phyloP scores from a whole-genome alignment of 306 rosid genomes.

The Vigna reflexopilosa region DNA sequence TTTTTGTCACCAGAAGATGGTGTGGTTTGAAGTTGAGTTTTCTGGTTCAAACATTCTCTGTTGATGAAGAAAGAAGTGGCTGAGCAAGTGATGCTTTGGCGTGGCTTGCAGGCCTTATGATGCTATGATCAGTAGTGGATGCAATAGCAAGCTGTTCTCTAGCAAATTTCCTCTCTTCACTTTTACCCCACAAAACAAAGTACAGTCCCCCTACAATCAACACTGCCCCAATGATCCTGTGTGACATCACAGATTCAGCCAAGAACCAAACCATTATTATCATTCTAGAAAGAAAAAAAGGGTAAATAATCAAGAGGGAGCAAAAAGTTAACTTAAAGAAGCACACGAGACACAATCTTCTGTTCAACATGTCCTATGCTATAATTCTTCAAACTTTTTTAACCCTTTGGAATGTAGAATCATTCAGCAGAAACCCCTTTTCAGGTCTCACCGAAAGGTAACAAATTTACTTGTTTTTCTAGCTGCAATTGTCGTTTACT shows the following conservation, averaged over 20 bases:
- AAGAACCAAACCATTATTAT: constrained; percentile 19
- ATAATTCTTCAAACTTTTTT: constrained; percentile 12
- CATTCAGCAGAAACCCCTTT: constrained; percentile 34
- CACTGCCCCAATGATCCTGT: constrained; percentile 94
- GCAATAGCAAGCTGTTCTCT: constrained; percentile 61
- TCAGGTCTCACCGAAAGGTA: constrained; percentile 47
- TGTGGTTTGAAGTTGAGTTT: constrained; percentile 40
- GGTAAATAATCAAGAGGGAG: neutral
- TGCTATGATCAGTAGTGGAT: constrained; percentile 62
- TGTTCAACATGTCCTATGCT: constrained; percentile 12
- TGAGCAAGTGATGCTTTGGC: constrained; percentile 72
- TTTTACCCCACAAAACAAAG: constrained; percentile 94
- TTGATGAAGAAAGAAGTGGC: constrained; percentile 87
- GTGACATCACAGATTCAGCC: constrained; percentile 16
- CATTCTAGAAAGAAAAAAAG: neutral
- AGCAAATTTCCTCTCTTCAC: constrained; percentile 78
- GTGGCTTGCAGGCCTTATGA: constrained; percentile 62
- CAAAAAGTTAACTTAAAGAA: constrained; percentile 17
- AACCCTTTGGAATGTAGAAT: constrained; percentile 35
- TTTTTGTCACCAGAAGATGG: constrained; percentile 36
- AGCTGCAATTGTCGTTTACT: constrained; percentile 24
- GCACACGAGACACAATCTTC: constrained; percentile 46
- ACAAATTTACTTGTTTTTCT: constrained; percentile 1
- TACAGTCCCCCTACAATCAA: constrained; percentile 86
- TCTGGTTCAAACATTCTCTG: constrained; percentile 68